Conservation (phyloP, 768 basidiomycete species). For the Naematelia encephala region DNA sequence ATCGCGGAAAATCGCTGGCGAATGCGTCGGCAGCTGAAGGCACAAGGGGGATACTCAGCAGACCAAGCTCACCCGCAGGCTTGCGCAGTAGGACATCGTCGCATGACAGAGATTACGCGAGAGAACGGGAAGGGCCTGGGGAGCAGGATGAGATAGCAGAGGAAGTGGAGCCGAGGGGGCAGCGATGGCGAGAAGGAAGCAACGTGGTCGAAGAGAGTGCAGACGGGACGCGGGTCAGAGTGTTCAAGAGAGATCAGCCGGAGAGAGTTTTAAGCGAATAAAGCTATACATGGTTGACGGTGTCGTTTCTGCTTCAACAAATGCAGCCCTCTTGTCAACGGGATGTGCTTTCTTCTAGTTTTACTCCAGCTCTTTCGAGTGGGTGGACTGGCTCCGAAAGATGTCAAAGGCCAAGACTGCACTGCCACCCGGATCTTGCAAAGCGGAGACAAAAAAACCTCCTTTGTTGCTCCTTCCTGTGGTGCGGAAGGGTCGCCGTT, state of each 20-base stretch:
- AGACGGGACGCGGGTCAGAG: background rate
- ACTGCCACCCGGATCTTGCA: too few species aligned
- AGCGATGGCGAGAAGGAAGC: slow-evolving; percentile 1
- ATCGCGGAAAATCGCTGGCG: background rate
- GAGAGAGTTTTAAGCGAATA: too few species aligned
- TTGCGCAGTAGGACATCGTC: background rate
- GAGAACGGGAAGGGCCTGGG: background rate
- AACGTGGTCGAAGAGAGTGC: background rate
- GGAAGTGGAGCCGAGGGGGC: background rate
- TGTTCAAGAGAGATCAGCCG: background rate
- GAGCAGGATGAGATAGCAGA: background rate
- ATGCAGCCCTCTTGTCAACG: too few species aligned
- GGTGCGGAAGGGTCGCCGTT: too few species aligned
- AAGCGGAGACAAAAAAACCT: too few species aligned
- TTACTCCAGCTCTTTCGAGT: too few species aligned
- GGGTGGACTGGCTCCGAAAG: too few species aligned
- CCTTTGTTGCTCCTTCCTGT: too few species aligned
- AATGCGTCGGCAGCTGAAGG: background rate
- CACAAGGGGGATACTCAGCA: background rate
- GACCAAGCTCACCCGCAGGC: background rate
- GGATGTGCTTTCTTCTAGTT: too few species aligned
- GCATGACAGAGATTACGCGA: background rate
- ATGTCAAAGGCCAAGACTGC: too few species aligned
- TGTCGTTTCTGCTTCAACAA: too few species aligned
- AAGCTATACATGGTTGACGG: too few species aligned